phyloP scores from a whole-genome alignment of 805 yeast species.

The Metschnikowia orientalis region DNA sequence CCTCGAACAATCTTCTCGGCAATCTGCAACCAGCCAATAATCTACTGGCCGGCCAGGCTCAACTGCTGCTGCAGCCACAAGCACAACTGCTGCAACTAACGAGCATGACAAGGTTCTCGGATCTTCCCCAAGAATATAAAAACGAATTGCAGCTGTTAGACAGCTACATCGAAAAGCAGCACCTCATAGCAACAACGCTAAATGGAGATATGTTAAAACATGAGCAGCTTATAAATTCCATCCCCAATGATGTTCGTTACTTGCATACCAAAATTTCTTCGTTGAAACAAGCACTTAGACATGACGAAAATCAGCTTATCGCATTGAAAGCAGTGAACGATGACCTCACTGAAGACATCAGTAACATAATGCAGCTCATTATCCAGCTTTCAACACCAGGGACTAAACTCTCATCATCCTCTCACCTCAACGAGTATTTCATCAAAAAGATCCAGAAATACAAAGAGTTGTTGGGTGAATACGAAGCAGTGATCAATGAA shows the following conservation, averaged over 20 bases:
- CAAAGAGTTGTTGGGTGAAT: constrained; percentile 45
- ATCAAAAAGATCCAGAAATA: constrained; percentile 48
- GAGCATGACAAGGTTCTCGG: constrained; percentile 71
- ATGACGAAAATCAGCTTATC: constrained; percentile 39
- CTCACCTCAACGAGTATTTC: constrained; percentile 55
- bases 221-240: constrained; percentile 57
- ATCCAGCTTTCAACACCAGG: constrained; percentile 53
- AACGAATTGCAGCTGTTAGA: constrained; percentile 67
- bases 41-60: constrained; percentile 8
- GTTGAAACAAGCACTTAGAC: constrained; percentile 58
- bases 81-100: constrained; percentile 40
- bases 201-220: constrained; percentile 61
- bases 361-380: constrained; percentile 49
- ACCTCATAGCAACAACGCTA: constrained; percentile 63
- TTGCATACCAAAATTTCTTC: constrained; percentile 57
- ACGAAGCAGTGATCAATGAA: constrained; percentile 61
- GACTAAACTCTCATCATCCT: constrained; percentile 49
- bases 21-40: constrained; percentile 8
- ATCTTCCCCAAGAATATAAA: constrained; percentile 66
- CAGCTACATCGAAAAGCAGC: constrained; percentile 68
- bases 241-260: constrained; percentile 68
- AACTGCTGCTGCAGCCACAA: constrained; percentile 7
- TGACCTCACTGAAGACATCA: constrained; percentile 46
- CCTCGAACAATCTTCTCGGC: constrained; percentile 14
- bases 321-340: constrained; percentile 34